Evolutionary conservation across 495 filamentous ascomycete species (phyloP), one percentile per base, ranked within the genome.

Genomic region (Lophiotrema nucula): DNA sequence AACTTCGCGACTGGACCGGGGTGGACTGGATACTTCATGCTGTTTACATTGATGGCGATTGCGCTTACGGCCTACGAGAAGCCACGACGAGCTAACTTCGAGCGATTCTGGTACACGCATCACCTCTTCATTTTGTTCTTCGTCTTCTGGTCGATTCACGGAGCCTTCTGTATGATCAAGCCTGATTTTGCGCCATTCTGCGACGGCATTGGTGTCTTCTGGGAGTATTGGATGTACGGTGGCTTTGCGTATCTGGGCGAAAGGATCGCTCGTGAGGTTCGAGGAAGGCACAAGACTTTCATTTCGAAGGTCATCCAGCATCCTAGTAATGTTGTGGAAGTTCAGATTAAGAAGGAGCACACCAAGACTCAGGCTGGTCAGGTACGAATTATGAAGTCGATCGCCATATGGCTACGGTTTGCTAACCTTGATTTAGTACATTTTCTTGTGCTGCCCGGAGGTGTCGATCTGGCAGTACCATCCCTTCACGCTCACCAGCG

Each of bases 291-390:
- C 74, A 85, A 84, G 75, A 88, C 87, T 5, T 88, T 84, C 68
- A 87, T 91, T 60, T 88, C 85, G 37, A 90, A 89, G 70, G 87
- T 91, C 67, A 84, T 91, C 60, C 87, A 89, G 70, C 88, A 91
- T 72, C 87, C 88, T 4, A 87, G 86, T 73, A 88, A 88, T 62
- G 88, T 92, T 18, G 82, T 86, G 65, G 88, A 92, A 66, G 88
- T 92, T 48, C 88, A 91, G 70, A 88, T 92, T 71, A 90, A 90
- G 78, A 91, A 90, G 66, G 85, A 87, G 65, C 76, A 84, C 70
- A 88, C 85, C 26, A 86, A 83, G 73, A 84, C 86, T n/a, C 79
- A 79, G 53, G 87, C 87, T 47, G 88, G 88, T 31, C 88, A 90
- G 67, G 75, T 76, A 58, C 58, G 68, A 22, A 3, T 3, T 38